phyloP scores from a whole-genome alignment of 345 rosid genomes.

The Eucalyptus lansdowneana region DNA sequence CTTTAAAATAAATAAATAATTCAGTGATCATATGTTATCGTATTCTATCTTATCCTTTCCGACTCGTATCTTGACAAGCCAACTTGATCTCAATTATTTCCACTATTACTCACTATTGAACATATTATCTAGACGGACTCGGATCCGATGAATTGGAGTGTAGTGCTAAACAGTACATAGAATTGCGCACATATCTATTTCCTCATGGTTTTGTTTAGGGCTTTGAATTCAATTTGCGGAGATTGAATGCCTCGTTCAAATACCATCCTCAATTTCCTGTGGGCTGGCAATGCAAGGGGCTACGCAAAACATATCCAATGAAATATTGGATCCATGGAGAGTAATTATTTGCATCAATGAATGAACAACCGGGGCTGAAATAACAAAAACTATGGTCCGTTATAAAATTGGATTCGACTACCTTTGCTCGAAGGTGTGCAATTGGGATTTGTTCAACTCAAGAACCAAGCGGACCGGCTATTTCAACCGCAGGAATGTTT shows the following conservation, averaged over 20 bases:
- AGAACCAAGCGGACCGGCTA: neutral
- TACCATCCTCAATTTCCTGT: neutral
- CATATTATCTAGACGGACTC: neutral
- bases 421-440: neutral
- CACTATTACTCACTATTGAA: neutral
- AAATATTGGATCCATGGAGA: neutral
- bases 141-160: neutral
- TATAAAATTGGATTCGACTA: neutral
- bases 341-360: neutral
- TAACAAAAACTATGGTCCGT: neutral
- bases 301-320: neutral
- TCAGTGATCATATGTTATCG: neutral
- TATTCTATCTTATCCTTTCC: neutral
- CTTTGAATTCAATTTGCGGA: neutral
- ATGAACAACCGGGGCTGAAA: neutral
- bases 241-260: neutral
- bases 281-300: neutral
- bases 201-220: neutral
- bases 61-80: neutral
- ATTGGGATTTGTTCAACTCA: neutral
- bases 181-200: neutral
- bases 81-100: neutral
- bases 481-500: neutral
- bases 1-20: neutral
- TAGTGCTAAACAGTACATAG: neutral